Base-by-base conservation (phyloP, 768 basidiomycete genomes). In the Termitomyces eurrhizus region DNA sequence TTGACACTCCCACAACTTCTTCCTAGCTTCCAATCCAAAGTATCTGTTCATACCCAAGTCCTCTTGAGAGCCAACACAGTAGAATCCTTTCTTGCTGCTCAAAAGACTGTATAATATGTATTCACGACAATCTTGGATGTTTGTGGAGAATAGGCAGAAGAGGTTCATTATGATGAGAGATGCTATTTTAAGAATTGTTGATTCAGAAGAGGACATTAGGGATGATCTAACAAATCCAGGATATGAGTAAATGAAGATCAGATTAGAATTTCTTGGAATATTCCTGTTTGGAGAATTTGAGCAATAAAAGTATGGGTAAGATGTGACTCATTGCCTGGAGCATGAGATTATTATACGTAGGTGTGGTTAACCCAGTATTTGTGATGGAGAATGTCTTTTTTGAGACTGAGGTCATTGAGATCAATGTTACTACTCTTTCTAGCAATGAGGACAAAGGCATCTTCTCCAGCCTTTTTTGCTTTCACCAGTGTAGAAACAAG, bases 391-490 rank as follows among this genome's bases (percentile, higher is more conserved):
- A 81, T 41, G 56, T 66, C 68, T 78, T 79, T 21, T 68, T 77
- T 78, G 56, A 81, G 63, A 9, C 76, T 78, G 11, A 83, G 72
- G 58, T 83, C 81, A 50, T 81, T 71, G 33, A 77, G 61, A 64
- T 80, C 72, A 18, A 83, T 73, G 7, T 70, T 64, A 1, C 69
- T 71, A 14, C 79, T 78, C 8, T 69, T 58, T 0, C 72, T 74
- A 16, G 71, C 67, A 14, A 71, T 76, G 14, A 83, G 69, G 1
- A 84, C 74, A 2, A 78, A 78, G 66, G 80, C 81, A 54, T 83
- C 82, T 66, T 85, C 79, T 6, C 80, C 80, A 0, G 67, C 73
- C 5, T 77, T 77, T 52, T 73, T 74, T 12, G 83, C 82, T n/a
- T 68, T 75, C 46, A 66, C 67, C 48, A 84, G 62, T 6, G 77